phyloP scores from a whole-genome alignment of 306 rosid genomes.

The Cucumis sativus region DNA sequence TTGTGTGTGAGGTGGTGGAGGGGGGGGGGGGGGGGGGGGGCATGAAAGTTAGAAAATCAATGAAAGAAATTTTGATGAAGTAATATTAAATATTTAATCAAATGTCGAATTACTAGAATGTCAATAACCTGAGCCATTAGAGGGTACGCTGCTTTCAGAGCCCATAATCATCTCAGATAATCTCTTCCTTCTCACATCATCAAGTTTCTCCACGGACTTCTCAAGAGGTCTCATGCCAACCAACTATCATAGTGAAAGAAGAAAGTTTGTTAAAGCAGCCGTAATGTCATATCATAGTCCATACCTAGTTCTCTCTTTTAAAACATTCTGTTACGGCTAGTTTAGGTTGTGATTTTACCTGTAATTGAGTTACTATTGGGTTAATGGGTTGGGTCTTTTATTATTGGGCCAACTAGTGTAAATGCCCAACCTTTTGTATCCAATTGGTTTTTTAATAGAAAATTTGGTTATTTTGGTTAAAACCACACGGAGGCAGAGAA shows the following conservation, averaged over 20 bases:
- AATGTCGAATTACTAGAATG: not conserved
- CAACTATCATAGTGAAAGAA: conserved; percentile 29
- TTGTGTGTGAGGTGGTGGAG: no score
- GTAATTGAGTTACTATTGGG: no score
- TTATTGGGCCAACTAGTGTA: no score
- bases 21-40: no score
- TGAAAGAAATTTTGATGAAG: not conserved
- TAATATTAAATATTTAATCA: not conserved
- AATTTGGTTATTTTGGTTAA: no score
- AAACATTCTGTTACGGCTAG: no score
- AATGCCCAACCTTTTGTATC: no score
- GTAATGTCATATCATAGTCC: no score
- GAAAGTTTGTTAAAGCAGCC: conserved; percentile 9
- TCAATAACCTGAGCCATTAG: conserved; percentile 45
- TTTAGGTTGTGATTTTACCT: no score
- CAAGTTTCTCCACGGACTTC: conserved; percentile 89
- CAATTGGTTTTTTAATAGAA: no score
- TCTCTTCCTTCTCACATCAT: conserved; percentile 89
- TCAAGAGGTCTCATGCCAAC: conserved; percentile 99
- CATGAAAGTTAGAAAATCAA: not conserved
- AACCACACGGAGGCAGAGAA: not conserved
- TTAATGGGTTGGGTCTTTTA: no score
- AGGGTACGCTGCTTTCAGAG: conserved; percentile 59
- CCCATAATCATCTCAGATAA: conserved; percentile 93
- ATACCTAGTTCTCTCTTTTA: no score